These are phyloP conservation scores for Acacia crassicarpa DNA, from an alignment of 306 rosid genomes.

Conservation along the genomic window DNA sequence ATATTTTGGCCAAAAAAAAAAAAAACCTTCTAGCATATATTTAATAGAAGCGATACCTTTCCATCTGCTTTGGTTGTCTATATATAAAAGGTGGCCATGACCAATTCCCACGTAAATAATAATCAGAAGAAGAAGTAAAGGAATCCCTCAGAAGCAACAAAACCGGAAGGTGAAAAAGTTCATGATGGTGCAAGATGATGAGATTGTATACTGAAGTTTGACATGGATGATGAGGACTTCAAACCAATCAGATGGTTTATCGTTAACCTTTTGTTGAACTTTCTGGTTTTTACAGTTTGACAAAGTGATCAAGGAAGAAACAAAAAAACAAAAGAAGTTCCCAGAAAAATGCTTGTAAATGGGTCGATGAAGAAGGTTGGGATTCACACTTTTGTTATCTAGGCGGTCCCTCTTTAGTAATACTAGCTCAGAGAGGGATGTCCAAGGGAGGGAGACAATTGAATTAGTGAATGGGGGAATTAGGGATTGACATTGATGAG, in stretches of 20 bases:
- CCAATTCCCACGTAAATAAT: conserved; percentile 62
- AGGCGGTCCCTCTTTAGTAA: no score
- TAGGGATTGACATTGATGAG: no score
- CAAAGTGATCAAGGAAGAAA: conserved; percentile 8
- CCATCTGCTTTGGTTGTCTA: conserved; percentile 52
- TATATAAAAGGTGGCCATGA: conserved; percentile 64
- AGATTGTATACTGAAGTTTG: neutral
- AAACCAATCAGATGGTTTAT: conserved; percentile 11
- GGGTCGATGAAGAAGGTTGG: no score
- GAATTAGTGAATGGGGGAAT: no score
- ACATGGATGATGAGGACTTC: conserved; percentile 24
- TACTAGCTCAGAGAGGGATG: no score
- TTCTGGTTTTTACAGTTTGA: conserved; percentile 31
- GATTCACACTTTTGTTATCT: no score
- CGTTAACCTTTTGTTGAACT: neutral
- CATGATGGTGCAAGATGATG: conserved; percentile 36
- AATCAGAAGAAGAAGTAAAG: conserved; percentile 37
- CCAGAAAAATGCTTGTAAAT: neutral
- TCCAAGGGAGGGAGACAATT: no score
- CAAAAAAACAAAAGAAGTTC: neutral
- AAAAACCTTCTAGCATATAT: no score
- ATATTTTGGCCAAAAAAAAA: no score
- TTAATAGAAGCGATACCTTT: conserved; percentile 50
- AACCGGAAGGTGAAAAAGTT: conserved; percentile 2
- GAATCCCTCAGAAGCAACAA: conserved; percentile 49